phyloP scores from a whole-genome alignment of 2,329 filamentous ascomycete genomes.

The Hirsutella rhossiliensis region DNA sequence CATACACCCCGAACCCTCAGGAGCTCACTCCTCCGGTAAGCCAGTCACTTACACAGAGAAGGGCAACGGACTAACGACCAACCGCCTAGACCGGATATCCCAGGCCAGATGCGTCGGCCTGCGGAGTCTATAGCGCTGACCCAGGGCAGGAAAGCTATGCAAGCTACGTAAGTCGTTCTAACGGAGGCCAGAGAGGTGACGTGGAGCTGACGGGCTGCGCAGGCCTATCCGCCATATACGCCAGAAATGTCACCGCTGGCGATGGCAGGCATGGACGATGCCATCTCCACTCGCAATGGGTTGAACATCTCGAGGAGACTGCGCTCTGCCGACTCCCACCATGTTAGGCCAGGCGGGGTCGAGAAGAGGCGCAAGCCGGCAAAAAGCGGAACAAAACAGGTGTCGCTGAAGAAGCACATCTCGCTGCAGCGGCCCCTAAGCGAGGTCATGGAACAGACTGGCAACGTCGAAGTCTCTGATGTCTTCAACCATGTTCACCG shows the following conservation, averaged over 20 bases:
- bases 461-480: slow-evolving; percentile 54
- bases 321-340: neutral
- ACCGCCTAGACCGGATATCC: neutral
- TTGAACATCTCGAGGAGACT: slow-evolving; percentile 14
- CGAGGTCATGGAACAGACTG: slow-evolving; percentile 51
- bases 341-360: neutral
- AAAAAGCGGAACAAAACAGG: neutral
- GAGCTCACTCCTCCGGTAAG: slow-evolving; percentile 1
- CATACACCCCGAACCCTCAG: neutral
- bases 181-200: no score
- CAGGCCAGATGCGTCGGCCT: neutral
- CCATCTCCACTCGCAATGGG: slow-evolving; percentile 26
- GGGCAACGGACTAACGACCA: neutral
- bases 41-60: neutral
- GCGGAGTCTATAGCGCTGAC: neutral
- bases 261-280: slow-evolving; percentile 4
- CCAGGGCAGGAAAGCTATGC: neutral
- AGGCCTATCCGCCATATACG: slow-evolving; percentile 19
- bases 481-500: slow-evolving; percentile 74
- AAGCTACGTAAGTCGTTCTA: neutral
- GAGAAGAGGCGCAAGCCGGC: slow-evolving; percentile 1
- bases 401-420: slow-evolving; percentile 28
- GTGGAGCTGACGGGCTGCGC: slow-evolving; percentile 1
- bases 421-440: slow-evolving; percentile 48
- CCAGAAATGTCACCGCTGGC: slow-evolving; percentile 40